These are phyloP conservation scores for Colletotrichum phormii DNA, from an alignment of 2,329 filamentous ascomycete genomes.

Conservation along the genomic window DNA sequence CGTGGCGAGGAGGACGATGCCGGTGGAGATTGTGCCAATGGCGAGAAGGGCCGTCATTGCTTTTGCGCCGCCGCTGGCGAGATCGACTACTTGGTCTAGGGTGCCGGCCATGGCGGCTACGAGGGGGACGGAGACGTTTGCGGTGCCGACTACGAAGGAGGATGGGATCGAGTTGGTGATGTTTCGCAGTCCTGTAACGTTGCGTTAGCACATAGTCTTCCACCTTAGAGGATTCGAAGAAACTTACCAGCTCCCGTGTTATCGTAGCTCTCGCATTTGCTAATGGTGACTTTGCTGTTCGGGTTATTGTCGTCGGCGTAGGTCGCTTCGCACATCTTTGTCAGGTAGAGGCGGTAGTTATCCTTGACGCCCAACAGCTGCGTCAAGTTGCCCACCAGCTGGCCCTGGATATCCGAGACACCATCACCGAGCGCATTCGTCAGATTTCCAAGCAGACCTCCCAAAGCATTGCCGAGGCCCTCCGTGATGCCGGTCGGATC, in stretches of 20 bases:
- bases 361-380: slow-evolving; percentile 39
- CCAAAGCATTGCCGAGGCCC: slow-evolving; percentile 34
- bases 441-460: slow-evolving; percentile 37
- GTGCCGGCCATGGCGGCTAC: slow-evolving; percentile 34
- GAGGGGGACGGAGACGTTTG: slow-evolving; percentile 40
- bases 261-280: slow-evolving; percentile 33
- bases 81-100: slow-evolving; percentile 32
- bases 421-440: slow-evolving; percentile 35
- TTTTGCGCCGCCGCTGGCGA: slow-evolving; percentile 36
- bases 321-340: slow-evolving; percentile 40
- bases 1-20: slow-evolving; percentile 37
- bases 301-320: slow-evolving; percentile 30
- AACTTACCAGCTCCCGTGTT: slow-evolving; percentile 20
- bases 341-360: slow-evolving; percentile 39
- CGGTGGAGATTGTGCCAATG: slow-evolving; percentile 33
- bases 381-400: slow-evolving; percentile 39
- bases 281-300: slow-evolving; percentile 26
- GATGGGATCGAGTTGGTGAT: slow-evolving; percentile 40
- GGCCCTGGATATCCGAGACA: slow-evolving; percentile 39
- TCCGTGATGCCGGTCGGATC: slow-evolving; percentile 26
- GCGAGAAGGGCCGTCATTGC: slow-evolving; percentile 38
- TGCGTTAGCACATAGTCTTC: neutral
- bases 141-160: slow-evolving; percentile 37
- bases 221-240: too few species aligned
- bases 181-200: slow-evolving; percentile 36